Evolutionary conservation across 306 rosid genomes (phyloP), one percentile per base, ranked within the genome.

Genomic region (Quercus engelmannii): DNA sequence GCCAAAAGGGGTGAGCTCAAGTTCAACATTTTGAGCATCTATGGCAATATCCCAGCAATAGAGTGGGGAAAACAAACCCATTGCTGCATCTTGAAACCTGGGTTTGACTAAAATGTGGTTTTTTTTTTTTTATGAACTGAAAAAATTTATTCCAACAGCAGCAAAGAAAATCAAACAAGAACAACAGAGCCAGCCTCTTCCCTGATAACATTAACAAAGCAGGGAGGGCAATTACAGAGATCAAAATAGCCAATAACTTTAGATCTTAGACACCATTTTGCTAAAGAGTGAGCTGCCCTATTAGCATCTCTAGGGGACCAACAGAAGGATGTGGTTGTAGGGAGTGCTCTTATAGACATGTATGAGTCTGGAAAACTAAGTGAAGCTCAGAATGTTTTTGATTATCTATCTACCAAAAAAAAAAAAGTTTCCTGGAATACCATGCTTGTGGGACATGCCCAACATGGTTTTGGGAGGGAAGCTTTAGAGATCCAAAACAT

Each of bases 321-420:
- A 31, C 5, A 31, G 5, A 31, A 31, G 5, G 35, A 31, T 31
- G 35, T 88, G 69, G 86, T 69, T 74, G 87, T 88, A 20, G 86
- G 89, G 67, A 88, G 87, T 81, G 82, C 91, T 17, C 87, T 88
- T 81, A 84, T 88, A 26, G 91, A 88, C 69, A 85, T 85, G 91
- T 88, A 88, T 76, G 83, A 84, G 83, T 83, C 89, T 74, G 87
- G 86, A 20, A 76, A 35, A 38, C 55, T 88, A 54, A 55, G 23
- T 19, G 91, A 88, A 55, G 87, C 91, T 5, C 71, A 14, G 80
- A 85, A 78, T 74, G 91, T 83, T 46, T 88, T 88, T 15, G 69
- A 84, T 62, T 79, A 74, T 61, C 51, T 88, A 75, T 58, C 74
- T 13, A 85, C 68, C 28, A 88, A 63, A 70, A 73, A 69, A 89